A percentile compares a stretch with the other conserved stretches of the same genome.
These are phyloP conservation scores for Tylopilus sp. DNA, from an alignment of 1,284 basidiomycete species.

Conservation along the genomic window DNA sequence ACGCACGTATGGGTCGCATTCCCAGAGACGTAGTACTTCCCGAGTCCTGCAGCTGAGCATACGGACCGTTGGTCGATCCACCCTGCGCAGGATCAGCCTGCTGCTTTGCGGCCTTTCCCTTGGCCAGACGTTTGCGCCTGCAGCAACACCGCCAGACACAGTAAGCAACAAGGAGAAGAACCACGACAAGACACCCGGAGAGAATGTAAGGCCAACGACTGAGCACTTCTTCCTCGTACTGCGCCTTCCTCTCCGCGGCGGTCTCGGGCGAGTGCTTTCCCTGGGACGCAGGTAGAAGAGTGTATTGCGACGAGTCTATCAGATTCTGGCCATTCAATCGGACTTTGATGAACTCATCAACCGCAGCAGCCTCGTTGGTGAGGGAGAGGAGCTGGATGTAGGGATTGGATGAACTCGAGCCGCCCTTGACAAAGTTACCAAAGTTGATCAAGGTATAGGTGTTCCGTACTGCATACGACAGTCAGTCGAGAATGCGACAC, in stretches of 20 bases:
- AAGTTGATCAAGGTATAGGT: conserved; percentile 57
- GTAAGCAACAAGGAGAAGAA: conserved; percentile 46
- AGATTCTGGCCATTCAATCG: conserved; percentile 50
- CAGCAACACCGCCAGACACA: conserved; percentile 67
- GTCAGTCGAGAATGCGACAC: conserved; percentile 8
- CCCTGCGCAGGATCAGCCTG: conserved; percentile 3
- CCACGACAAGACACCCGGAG: conserved; percentile 53
- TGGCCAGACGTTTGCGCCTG: conserved; percentile 35
- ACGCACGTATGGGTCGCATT: conserved; percentile 29
- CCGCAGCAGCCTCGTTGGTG: conserved; percentile 42
- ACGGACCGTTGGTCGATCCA: conserved; percentile 13
- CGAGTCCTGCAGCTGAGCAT: conserved; percentile 27
- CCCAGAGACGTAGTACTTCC: conserved; percentile 26
- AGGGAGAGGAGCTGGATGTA: conserved; percentile 55
- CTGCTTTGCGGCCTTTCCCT: conserved; percentile 20
- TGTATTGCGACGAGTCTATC: conserved; percentile 44
- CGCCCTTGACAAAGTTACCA: conserved; percentile 49
- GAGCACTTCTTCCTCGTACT: conserved; percentile 63
- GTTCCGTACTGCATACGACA: conserved; percentile 57
- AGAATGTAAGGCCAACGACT: conserved; percentile 76
- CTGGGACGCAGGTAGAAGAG: conserved; percentile 58
- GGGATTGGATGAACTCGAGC: conserved; percentile 40
- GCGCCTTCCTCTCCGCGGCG: conserved; percentile 64
- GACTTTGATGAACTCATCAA: conserved; percentile 52
- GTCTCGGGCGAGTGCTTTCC: conserved; percentile 62